These are phyloP conservation scores for Monilinia fructicola DNA, from an alignment of 2,329 filamentous ascomycete species.

Conservation along the genomic window DNA sequence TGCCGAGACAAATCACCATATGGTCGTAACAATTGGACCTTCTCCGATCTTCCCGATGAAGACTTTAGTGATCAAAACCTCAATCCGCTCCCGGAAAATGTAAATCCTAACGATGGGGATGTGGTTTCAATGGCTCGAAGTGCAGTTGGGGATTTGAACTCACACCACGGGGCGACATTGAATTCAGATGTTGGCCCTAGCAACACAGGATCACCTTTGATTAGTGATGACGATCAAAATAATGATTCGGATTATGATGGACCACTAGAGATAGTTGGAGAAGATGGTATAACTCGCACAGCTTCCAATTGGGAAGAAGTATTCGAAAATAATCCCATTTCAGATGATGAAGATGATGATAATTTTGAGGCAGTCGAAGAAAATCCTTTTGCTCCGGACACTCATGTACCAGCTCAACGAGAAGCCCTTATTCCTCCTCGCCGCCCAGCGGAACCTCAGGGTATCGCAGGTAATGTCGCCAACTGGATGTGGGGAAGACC, in stretches of 20 bases:
- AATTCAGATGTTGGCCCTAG: background rate
- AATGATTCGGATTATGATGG: slow-evolving; percentile 16
- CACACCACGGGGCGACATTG: slow-evolving; percentile 7
- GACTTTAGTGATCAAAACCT: slow-evolving; percentile 20
- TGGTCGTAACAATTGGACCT: slow-evolving; percentile 62
- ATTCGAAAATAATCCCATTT: slow-evolving; percentile 32
- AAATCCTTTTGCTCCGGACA: slow-evolving; percentile 30
- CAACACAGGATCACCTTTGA: background rate
- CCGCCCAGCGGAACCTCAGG: slow-evolving; percentile 38
- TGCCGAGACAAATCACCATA: slow-evolving; percentile 51
- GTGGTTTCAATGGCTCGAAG: slow-evolving; percentile 12
- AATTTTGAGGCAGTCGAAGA: slow-evolving; percentile 21
- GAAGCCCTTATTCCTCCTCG: slow-evolving; percentile 26
- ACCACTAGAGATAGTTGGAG: slow-evolving; percentile 27
- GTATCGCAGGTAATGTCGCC: slow-evolving; percentile 48
- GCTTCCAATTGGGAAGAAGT: slow-evolving; percentile 30
- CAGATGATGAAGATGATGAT: slow-evolving; percentile 28
- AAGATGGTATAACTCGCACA: slow-evolving; percentile 30
- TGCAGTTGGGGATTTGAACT: slow-evolving; percentile 13
- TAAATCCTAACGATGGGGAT: slow-evolving; percentile 6
- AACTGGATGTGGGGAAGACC: slow-evolving; percentile 64
- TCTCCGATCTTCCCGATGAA: slow-evolving; percentile 45
- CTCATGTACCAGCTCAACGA: slow-evolving; percentile 27
- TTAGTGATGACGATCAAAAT: too few species aligned
- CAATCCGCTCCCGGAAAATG: background rate